Base-by-base conservation (phyloP, 2,329 filamentous ascomycete species). In the Falciphora oryzae region DNA sequence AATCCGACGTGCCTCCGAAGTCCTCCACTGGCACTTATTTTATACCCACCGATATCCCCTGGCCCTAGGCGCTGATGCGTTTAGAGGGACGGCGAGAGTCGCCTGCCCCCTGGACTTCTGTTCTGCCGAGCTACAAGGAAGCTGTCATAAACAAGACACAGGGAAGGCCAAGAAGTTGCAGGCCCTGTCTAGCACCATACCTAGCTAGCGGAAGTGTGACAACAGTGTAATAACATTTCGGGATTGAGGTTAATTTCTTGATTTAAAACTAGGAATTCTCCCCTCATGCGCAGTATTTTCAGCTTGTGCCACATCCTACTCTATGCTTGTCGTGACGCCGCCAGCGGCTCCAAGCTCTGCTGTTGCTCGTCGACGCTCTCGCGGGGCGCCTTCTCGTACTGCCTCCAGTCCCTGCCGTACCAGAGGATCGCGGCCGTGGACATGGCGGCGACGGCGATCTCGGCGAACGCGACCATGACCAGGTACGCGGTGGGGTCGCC, bases 391-490 rank as follows among this genome's bases (percentile, higher is more conserved):
- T 61, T 61, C 28, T 56, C 44, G 29, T 60, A 58, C 35, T 25
- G 27, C 57, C 58, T 59, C 57, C 63, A 59, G 38, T 64, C 63
- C 57, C 57, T 64, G 3, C 63, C 63, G 35, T 59, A 57, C 58
- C 63, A 60, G n/a, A 64, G 38, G 32, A 64, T 59, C 11, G 38
- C 29, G 14, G 50, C 44, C 13, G 61, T 57, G 28, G 64, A 66
- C n/a, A 73, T 61, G 3, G 38, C 66, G 64, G 73, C 70, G 57
- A 68, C 70, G 56, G 70, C 59, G 25, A 74, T 73, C 64, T 75
- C 72, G 65, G 73, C 70, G 62, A 74, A 65, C 31, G 74, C 73
- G 58, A 59, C 61, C 73, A 75, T 74, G 64, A 70, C 71, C 44
- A 75, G 67, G 50, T 71, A 74, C 35, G 71, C 65, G 31, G 73